Conservation (phyloP, 2,329 filamentous ascomycete species). For the Aspergillus aculeatus region DNA sequence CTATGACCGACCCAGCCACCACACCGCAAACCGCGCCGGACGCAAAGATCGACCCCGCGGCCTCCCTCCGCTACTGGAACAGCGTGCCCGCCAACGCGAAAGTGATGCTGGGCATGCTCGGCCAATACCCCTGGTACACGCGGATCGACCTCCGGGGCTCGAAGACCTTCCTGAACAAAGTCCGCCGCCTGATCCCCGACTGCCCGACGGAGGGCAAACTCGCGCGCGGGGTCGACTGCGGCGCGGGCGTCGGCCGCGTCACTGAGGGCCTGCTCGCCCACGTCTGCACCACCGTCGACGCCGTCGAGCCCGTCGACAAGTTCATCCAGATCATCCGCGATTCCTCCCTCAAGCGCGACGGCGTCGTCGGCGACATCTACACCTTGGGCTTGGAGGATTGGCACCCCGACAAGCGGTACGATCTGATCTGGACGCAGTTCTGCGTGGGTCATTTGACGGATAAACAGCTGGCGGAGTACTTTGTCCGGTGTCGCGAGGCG, state of each 20-base stretch:
- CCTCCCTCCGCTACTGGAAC: constrained; percentile 39
- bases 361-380: constrained; percentile 62
- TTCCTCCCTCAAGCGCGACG: constrained; percentile 37
- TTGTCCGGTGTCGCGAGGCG: constrained; percentile 59
- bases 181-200: constrained; percentile 43
- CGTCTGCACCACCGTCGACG: constrained; percentile 70
- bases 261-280: constrained; percentile 73
- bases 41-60: constrained; percentile 33
- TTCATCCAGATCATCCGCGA: constrained; percentile 65
- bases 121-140: constrained; percentile 66
- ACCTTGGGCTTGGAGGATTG: constrained; percentile 74
- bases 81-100: constrained; percentile 47
- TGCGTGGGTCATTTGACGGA: constrained; percentile 82
- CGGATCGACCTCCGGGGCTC: constrained; percentile 69
- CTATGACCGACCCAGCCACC: not conserved
- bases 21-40: constrained; percentile 9
- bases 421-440: constrained; percentile 89
- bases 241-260: constrained; percentile 76
- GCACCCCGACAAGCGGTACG: constrained; percentile 61
- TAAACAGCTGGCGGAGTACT: constrained; percentile 65
- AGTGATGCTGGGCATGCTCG: constrained; percentile 59
- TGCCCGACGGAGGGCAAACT: constrained; percentile 20
- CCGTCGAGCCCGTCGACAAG: constrained; percentile 80
- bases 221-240: constrained; percentile 56
- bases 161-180: constrained; percentile 64